Conservation (phyloP, 2,329 filamentous ascomycete genomes). For the Onygenales sp. region DNA sequence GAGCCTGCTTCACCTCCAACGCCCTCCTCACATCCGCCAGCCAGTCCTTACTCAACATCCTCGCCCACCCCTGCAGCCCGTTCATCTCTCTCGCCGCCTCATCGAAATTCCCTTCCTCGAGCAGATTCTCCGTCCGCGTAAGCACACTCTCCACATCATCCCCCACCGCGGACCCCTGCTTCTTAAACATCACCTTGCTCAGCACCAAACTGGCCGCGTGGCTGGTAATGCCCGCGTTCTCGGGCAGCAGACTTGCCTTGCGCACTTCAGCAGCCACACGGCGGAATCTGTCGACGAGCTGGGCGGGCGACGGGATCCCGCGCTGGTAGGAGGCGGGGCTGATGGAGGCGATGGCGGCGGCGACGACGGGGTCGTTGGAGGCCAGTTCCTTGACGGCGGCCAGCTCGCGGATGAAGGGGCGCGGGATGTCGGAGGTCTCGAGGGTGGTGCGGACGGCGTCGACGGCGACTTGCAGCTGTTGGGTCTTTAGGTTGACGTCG, state of each 20-base stretch:
- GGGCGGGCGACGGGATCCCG: constrained; percentile 71
- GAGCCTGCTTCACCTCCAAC: constrained; percentile 87
- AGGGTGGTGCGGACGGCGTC: constrained; percentile 83
- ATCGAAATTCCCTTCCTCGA: constrained; percentile 91
- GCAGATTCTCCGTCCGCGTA: constrained; percentile 73
- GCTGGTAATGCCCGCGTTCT: constrained; percentile 86
- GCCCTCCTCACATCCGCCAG: constrained; percentile 81
- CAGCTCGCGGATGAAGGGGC: constrained; percentile 84
- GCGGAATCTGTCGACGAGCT: constrained; percentile 91
- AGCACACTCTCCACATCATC: constrained; percentile 91
- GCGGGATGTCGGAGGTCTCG: constrained; percentile 62
- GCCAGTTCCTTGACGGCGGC: constrained; percentile 91
- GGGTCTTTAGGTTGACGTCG: constrained; percentile 81
- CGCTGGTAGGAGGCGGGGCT: constrained; percentile 89
- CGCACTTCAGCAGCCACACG: constrained; percentile 85
- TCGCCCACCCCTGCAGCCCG: constrained; percentile 82
- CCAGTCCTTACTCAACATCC: constrained; percentile 92
- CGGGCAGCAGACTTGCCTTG: constrained; percentile 85
- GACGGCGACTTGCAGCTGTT: constrained; percentile 91
- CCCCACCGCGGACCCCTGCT: constrained; percentile 72
- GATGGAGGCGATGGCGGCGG: constrained; percentile 92
- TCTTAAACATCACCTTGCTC: constrained; percentile 94
- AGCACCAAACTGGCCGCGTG: constrained; percentile 84
- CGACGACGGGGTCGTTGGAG: constrained; percentile 71
- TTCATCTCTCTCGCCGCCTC: constrained; percentile 93